Evolutionary conservation across 228 moss, liverwort and hornwort genomes (phyloP).

Genomic region (Sphagnum magellanicum): DNA sequence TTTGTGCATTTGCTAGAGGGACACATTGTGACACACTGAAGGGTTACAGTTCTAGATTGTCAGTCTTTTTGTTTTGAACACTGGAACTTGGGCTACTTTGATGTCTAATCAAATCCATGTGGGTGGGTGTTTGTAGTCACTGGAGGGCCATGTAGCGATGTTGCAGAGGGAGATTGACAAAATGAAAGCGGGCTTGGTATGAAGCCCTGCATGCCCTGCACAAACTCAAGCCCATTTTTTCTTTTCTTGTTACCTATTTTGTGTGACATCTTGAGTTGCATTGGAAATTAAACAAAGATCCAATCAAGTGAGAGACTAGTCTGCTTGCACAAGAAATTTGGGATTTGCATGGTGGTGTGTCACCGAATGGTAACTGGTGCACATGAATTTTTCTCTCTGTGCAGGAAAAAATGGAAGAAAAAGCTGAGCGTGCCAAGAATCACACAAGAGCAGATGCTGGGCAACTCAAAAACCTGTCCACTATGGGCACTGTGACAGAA

Average conservation of each 20-base stretch:
- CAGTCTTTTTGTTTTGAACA: too few relatives aligned
- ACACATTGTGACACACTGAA: too few relatives aligned
- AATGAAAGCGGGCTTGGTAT: slow-evolving; percentile 85
- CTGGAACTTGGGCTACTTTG: too few relatives aligned
- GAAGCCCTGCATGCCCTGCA: background rate
- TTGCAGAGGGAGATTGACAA: slow-evolving; percentile 70
- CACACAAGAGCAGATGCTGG: slow-evolving; percentile 5
- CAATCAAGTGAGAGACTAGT: too few relatives aligned
- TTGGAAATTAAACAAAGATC: too few relatives aligned
- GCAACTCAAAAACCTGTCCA: slow-evolving; percentile 1
- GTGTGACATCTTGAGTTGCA: too few relatives aligned
- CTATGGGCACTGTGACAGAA: background rate
- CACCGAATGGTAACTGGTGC: background rate
- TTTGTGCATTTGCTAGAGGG: too few relatives aligned
- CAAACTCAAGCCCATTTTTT: too few relatives aligned
- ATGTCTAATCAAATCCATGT: background rate
- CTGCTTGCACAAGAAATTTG: too few relatives aligned
- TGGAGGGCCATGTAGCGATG: slow-evolving; percentile 66
- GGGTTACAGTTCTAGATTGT: too few relatives aligned
- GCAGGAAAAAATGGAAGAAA: slow-evolving; percentile 40
- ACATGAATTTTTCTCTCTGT: background rate
- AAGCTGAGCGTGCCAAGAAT: slow-evolving; percentile 16
- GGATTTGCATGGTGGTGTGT: background rate
- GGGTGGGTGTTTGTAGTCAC: slow-evolving; percentile 36
- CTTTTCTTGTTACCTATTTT: too few relatives aligned